These are phyloP conservation scores for Amylocystis lapponica DNA, from an alignment of 768 basidiomycete species.

Conservation along the genomic window DNA sequence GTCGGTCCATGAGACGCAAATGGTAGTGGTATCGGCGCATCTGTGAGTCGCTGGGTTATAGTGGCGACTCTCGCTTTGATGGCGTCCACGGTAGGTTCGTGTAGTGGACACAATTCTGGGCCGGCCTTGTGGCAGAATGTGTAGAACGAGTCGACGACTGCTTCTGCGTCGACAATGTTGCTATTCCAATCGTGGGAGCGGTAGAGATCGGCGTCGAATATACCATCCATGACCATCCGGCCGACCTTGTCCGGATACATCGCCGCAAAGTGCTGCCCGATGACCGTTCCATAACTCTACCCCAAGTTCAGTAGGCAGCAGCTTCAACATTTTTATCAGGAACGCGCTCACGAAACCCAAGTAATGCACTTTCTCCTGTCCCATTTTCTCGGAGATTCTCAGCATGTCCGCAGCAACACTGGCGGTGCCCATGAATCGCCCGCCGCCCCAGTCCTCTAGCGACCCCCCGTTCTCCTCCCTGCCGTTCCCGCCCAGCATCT, in stretches of 20 bases:
- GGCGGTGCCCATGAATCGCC: conserved; percentile 21
- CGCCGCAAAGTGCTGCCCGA: conserved; percentile 22
- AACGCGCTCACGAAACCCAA: conserved; percentile 21
- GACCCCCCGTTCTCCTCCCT: conserved; percentile 5
- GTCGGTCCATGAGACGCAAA: conserved; percentile 8
- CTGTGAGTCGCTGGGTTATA: conserved; percentile 4
- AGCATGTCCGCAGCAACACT: conserved; percentile 27
- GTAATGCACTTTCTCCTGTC: conserved; percentile 24
- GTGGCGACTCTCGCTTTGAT: conserved; percentile 14
- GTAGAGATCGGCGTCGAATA: conserved; percentile 22
- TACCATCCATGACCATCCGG: conserved; percentile 26
- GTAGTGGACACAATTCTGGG: conserved; percentile 17
- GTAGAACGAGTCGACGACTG: conserved; percentile 12
- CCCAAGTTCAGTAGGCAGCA: neutral
- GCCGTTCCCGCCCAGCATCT: conserved; percentile 10
- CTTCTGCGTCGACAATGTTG: conserved; percentile 20
- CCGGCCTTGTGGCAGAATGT: conserved; percentile 20
- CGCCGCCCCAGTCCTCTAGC: conserved; percentile 12
- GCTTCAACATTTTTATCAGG: neutral
- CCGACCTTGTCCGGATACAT: conserved; percentile 30
- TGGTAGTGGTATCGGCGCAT: conserved; percentile 6
- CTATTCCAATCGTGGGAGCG: conserved; percentile 13
- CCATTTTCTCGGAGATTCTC: conserved; percentile 21
- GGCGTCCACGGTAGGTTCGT: conserved; percentile 13
- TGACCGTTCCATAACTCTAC: conserved; percentile 14